Evolutionary conservation across 345 rosid species (phyloP), one percentile per base, ranked within the genome.

Genomic region (Eucalyptus brandiana): DNA sequence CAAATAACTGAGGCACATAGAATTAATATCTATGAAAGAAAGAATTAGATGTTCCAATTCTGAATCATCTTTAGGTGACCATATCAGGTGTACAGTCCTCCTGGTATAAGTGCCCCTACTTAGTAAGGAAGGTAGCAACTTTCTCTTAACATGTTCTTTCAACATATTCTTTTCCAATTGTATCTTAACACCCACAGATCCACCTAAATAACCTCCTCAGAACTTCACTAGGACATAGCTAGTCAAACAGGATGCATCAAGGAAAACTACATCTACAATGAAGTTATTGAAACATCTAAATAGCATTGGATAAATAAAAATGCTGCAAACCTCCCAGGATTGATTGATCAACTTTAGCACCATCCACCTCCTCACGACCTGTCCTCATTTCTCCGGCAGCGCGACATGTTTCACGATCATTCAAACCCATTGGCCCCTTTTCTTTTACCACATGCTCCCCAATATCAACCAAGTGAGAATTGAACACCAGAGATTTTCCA

Each of bases 281-380:
- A 88, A 80, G 50, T 30, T 40, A 51, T 26, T 86, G 15, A 54
- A 50, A n/a, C 80, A 34, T 69, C 80, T 69, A 12, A 69, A 69
- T 5, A 34, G 12, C 80, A 69, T 69, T 18, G 40, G 80, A 3
- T 32, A 12, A 69, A 69, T 69, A 1, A 69, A 34, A 69, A 34
- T 69, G 80, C 80, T 34, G 80, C 80, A 69, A n/a, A 89, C 95
- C 94, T 93, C 92, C 76, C 58, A 54, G 58, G 58, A 54, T 21
- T 18, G 89, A 89, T 87, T 89, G 91, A 40, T n/a, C 37, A 65
- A 65, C 34, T 65, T 65, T n/a, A 65, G 76, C 76, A 65, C 76
- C 76, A 65, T 65, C 76, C 37, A 65, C 37, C 3, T 65, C 76
- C 72, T 3, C 76, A 65, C 2, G 37, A 11, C 76, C 76, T 65